Evolutionary conservation across 1,284 basidiomycete species (phyloP), one percentile per base, ranked within the genome.

Genomic region (Cryptococcus amylolentus): DNA sequence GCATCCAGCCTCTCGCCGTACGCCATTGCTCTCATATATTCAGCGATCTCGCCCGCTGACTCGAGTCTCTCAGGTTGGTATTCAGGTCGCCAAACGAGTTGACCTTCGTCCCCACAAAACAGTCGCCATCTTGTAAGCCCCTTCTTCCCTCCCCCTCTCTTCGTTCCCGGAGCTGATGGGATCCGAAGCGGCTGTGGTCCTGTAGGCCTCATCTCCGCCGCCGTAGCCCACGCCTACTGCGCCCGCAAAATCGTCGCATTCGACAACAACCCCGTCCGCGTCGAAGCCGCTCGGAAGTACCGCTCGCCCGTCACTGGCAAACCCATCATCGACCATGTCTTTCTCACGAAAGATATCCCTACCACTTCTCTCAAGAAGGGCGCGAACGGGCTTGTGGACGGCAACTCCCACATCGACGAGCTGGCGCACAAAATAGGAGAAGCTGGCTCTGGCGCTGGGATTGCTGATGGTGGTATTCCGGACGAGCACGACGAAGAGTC

Each of bases 1-100:
- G 79, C 84, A 91, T 97, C 79, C 95, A 98, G 77, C 95, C 95
- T 13, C 83, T 97, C 37, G 86, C 92, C 10, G 95, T 97, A 44
- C 58, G 67, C 58, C n/a, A 27, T 23, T 35, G 8, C 20, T 18
- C 26, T 35, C 31, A 35, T 35, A 10, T 35, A 10, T 40, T 16
- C 7, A 42, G 13, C n/a, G 8, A 18, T 44, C n/a, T 10, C 31
- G 31, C 10, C 10, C 31, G 31, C 31, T 35, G 31, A 35, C 31
- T 4, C 10, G 31, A 6, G 26, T 38, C 23, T 20, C n/a, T 27
- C 41, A 70, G 68, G 66, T 75, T 37, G 74, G 74, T 18, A 68
- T 76, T 10, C 69, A 72, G 52, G 69, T 76, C 31, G 71, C 69
- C 13, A 73, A 71, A 51, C 55, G 74, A 23, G 70, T 66, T 12